Base-by-base conservation (phyloP, 163 green algal species). In the Chlamydomonas reinhardtii region DNA sequence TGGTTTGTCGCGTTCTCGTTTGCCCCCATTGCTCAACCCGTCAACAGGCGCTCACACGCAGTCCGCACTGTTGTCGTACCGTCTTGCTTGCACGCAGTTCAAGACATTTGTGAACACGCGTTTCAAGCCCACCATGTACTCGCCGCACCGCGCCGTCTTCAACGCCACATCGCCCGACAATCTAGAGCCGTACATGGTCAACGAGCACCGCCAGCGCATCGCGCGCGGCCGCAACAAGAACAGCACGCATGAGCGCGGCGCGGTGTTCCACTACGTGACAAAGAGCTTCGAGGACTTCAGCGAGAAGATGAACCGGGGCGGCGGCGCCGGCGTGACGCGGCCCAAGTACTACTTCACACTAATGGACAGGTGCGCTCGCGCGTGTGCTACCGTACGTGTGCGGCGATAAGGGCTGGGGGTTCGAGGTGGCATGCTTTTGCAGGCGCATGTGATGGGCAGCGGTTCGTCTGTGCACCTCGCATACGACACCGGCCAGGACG, bases 61-160 rank as follows among this genome's bases (percentile, higher is more conserved):
- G 39, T 48, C 39, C 39, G 8, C 8, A 8, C 39, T 48, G 39
- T 27, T 27, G 29, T 35, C 2, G 22, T 19, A 70, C 62, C 27
- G 17, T 15, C 19, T 4, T 43, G 27, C 29, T 0, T 8, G 15
- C 70, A 8, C 35, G 34, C 88, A 92, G 89, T 92, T 92, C 84
- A 92, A 92, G 84, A 87, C 79, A 16, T 92, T 92, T 74, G 84
- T 80, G 37, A 92, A 92, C 84, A 92, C 89, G 20, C 69, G 54
- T 8, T 90, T 85, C 70, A 65, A 65, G 22, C 89, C 89, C 70
- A 86, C 76, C 69, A 92, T 92, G 89, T 92, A 92, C 84, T 92
- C 89, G 9, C 89, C 89, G 2, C 89, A 92, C 75, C 79, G 89
- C 14, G 89, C 89, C 43, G 62, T 82, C 27, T 92, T 92, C 68